Percentiles rank a stretch among this genome's conserved stretches.
These are phyloP conservation scores for Simplicillium aogashimaense DNA, from an alignment of 2,329 filamentous ascomycete species.

Conservation along the genomic window DNA sequence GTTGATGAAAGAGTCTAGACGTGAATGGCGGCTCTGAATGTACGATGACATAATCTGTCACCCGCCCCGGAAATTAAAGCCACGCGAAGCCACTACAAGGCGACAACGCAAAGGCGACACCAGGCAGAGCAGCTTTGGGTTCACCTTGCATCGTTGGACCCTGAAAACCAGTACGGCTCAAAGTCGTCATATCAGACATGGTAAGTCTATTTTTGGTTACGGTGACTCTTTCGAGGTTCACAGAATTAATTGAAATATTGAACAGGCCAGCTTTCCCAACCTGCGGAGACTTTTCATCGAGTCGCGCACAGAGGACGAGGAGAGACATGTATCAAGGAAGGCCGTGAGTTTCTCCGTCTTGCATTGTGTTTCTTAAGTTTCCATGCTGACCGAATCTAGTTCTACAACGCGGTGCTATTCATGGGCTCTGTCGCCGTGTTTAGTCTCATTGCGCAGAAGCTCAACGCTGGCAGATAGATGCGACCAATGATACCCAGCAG, in stretches of 20 bases:
- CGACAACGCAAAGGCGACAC: too few relatives aligned
- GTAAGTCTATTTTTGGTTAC: neutral
- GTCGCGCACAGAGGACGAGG: constrained; percentile 83
- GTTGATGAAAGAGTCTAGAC: too few relatives aligned
- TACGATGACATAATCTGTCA: too few relatives aligned
- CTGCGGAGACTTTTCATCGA: constrained; percentile 94
- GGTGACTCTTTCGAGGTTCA: neutral
- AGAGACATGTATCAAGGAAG: constrained; percentile 86
- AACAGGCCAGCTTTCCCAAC: constrained; percentile 74
- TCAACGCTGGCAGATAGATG: constrained; percentile 44
- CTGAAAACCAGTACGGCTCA: too few relatives aligned
- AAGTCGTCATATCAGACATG: too few relatives aligned
- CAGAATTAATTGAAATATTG: neutral
- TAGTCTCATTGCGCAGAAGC: constrained; percentile 82
- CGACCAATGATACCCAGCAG: neutral
- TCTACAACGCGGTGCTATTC: constrained; percentile 95
- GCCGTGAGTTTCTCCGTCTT: constrained; percentile 51
- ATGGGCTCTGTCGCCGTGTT: constrained; percentile 94
- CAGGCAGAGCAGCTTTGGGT: too few relatives aligned
- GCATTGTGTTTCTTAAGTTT: neutral
- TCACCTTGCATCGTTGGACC: too few relatives aligned
- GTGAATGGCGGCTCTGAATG: too few relatives aligned
- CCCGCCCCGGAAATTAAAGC: too few relatives aligned
- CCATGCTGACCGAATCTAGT: constrained; percentile 43
- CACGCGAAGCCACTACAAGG: too few relatives aligned